These are phyloP conservation scores for Mucor indicus DNA, from an alignment of 371 early-diverging fungal species.

Conservation along the genomic window DNA sequence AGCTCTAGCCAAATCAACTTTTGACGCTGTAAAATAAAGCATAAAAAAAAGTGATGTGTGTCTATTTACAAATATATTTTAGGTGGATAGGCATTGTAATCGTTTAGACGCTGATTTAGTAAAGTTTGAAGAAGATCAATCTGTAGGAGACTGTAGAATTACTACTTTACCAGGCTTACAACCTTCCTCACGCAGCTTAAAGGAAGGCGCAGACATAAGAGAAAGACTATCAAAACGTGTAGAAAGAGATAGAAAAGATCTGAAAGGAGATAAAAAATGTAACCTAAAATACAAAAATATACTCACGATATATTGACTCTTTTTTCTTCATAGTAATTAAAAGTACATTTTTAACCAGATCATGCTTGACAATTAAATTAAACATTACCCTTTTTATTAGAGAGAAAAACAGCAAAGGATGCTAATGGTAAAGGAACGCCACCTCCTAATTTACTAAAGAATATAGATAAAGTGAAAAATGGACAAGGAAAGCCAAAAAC, in stretches of 20 bases:
- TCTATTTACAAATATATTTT: neutral
- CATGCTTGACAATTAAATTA: neutral
- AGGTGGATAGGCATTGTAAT: constrained; percentile 41
- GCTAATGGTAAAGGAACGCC: constrained; percentile 11
- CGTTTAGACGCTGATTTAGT: constrained; percentile 47
- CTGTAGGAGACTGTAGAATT: constrained; percentile 33
- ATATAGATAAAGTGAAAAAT: constrained; percentile 21
- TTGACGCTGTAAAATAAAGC: constrained; percentile 71
- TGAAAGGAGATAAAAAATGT: constrained; percentile 38
- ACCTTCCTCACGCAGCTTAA: constrained; percentile 38
- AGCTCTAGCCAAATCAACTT: constrained; percentile 82
- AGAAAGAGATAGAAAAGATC: constrained; percentile 36
- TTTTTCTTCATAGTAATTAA: constrained; percentile 5
- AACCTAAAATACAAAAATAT: neutral
- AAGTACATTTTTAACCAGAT: constrained; percentile 1
- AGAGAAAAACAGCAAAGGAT: constrained; percentile 20
- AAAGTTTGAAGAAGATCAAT: constrained; percentile 45
- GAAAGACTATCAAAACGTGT: constrained; percentile 25
- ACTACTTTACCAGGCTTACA: constrained; percentile 39
- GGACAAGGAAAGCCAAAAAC: constrained; percentile 24
- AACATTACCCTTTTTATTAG: constrained; percentile 8
- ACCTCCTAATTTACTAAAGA: constrained; percentile 21
- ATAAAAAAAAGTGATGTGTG: too few species aligned
- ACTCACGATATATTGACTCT: neutral
- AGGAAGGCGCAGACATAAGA: constrained; percentile 26